phyloP scores from a whole-genome alignment of 805 yeast species.

The Candida orba region DNA sequence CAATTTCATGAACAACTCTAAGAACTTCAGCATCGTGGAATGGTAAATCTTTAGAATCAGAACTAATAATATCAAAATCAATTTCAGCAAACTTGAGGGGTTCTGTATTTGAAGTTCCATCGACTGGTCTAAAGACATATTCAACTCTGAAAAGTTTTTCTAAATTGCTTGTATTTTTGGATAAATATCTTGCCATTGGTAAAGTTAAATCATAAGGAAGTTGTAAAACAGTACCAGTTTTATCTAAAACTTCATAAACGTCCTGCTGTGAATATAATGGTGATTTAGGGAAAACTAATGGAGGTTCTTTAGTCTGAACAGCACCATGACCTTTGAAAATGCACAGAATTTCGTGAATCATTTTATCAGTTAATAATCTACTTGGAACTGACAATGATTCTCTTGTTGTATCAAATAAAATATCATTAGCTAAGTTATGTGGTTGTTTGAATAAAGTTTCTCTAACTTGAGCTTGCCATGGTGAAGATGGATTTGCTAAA shows the following conservation, averaged over 20 bases:
- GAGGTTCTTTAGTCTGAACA: slow-evolving; percentile 58
- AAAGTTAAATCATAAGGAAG: slow-evolving; percentile 84
- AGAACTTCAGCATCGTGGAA: slow-evolving; percentile 84
- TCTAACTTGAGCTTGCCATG: slow-evolving; percentile 91
- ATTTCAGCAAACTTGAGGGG: slow-evolving; percentile 76
- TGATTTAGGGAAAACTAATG: slow-evolving; percentile 74
- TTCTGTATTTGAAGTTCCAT: slow-evolving; percentile 51
- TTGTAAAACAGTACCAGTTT: slow-evolving; percentile 81
- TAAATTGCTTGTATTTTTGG: slow-evolving; percentile 48
- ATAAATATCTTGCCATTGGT: slow-evolving; percentile 82
- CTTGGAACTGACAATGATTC: slow-evolving; percentile 32
- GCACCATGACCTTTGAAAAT: slow-evolving; percentile 85
- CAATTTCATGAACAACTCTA: slow-evolving; percentile 71
- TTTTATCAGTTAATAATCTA: slow-evolving; percentile 49
- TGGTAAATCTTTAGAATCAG: slow-evolving; percentile 38
- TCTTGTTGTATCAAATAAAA: slow-evolving; percentile 59
- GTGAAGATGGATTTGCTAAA: slow-evolving; percentile 82
- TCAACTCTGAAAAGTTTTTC: slow-evolving; percentile 69
- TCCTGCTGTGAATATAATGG: slow-evolving; percentile 59
- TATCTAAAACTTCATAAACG: slow-evolving; percentile 73
- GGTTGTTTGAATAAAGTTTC: slow-evolving; percentile 82
- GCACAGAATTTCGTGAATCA: slow-evolving; percentile 50
- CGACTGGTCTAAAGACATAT: slow-evolving; percentile 66
- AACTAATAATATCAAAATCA: slow-evolving; percentile 69
- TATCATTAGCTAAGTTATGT: slow-evolving; percentile 75